phyloP scores from a whole-genome alignment of 78 protist genomes.

The Ministeria vibrans region DNA sequence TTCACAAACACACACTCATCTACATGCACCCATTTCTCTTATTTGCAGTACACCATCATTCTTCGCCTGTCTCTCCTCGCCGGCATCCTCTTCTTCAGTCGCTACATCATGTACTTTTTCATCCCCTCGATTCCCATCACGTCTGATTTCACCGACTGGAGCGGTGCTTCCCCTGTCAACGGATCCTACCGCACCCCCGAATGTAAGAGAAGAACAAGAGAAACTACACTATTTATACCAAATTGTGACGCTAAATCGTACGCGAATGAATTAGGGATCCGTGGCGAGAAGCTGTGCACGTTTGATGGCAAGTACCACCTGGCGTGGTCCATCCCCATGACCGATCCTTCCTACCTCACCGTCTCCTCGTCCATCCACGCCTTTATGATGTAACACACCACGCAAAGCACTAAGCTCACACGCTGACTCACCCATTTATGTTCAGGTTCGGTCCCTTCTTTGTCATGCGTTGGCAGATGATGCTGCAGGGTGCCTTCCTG shows the following conservation, averaged over 20 bases:
- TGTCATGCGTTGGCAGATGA: not conserved
- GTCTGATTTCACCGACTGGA: not conserved
- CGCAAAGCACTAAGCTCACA: too few relatives aligned
- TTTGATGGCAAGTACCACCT: conserved; percentile 21
- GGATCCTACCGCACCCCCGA: too few relatives aligned
- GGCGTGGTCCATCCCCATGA: conserved; percentile 38
- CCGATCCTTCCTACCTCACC: conserved; percentile 23
- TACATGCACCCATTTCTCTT: too few relatives aligned
- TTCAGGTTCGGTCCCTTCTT: conserved; percentile 41
- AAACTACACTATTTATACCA: too few relatives aligned
- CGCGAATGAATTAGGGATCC: too few relatives aligned
- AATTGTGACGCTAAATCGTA: too few relatives aligned
- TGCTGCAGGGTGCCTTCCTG: conserved; percentile 29
- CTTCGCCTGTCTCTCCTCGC: conserved; percentile 9
- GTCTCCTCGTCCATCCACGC: conserved; percentile 16
- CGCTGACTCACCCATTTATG: too few relatives aligned
- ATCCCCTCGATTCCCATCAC: too few relatives aligned
- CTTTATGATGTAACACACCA: conserved; percentile 36
- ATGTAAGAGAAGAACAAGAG: too few relatives aligned
- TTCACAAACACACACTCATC: too few relatives aligned
- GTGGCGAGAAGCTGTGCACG: conserved; percentile 37
- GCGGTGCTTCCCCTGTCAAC: too few relatives aligned
- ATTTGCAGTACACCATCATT: not conserved
- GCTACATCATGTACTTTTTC: not conserved
- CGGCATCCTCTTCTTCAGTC: not conserved